Base-by-base conservation (phyloP, 2,329 filamentous ascomycete species). In the Colletotrichum sp. region DNA sequence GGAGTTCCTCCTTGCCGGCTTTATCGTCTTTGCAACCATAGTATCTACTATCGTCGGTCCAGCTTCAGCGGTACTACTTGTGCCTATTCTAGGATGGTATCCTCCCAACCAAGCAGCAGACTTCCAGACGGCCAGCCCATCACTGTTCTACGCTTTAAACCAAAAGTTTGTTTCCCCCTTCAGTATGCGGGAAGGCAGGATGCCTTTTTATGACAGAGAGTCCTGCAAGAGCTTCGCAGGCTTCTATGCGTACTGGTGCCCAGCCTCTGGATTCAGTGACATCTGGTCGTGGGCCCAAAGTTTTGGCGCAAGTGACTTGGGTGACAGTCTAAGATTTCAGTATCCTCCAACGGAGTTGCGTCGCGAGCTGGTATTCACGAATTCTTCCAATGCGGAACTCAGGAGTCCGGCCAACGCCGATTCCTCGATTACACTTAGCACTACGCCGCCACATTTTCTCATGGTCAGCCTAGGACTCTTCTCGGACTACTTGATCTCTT, bases 51-150 rank as follows among this genome's bases (percentile, higher is more conserved):
- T 76, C 5, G 59, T 77, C 13, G 71, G 71, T 1, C 68, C 72
- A 5, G 72, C 77, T 2, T 77, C 72, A 13, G 75, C 71, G 8
- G 62, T 74, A 2, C 18, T 76, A 15, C 55, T 78, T 3, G 18
- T 78, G 1, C 77, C 75, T 0, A 55, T 30, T n/a, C 36, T 77
- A 7, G 75, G 44, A 1, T 71, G 71, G 55, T 77, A 62, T 24
- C 12, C 26, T 26, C 26, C 26, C 26, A 26, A 26, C 26, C 52
- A 60, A 12, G 18, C 16, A 18, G 21, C 1, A n/a, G 59, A 52
- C 1, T 77, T 77, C 8, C 15, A 15, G 1, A 44, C 60, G 1
- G 18, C 65, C 3, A 10, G 10, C 6, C 13, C 63, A 3, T 59
- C 75, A 10, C 28, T 77, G 1, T 4, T 36, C 6, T 60, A 63